phyloP scores from a whole-genome alignment of 768 basidiomycete genomes.

The Suillus weaverae region DNA sequence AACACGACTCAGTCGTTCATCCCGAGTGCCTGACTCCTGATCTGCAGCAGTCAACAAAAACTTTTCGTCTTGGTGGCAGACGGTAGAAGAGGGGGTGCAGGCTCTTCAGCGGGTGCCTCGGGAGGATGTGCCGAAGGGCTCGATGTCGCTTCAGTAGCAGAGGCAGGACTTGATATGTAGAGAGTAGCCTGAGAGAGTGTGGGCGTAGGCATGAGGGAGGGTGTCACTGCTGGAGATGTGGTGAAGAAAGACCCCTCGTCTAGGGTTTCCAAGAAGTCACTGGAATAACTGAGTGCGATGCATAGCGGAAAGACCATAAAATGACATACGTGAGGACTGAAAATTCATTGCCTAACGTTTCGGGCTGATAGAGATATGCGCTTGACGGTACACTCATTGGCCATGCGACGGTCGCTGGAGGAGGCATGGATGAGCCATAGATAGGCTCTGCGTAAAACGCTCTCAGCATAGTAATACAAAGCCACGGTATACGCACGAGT shows the following conservation, averaged over 20 bases:
- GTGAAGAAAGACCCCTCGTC: conserved; percentile 83
- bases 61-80: conserved; percentile 81
- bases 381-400: conserved; percentile 49
- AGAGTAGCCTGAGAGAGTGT: conserved; percentile 21
- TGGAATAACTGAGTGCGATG: conserved; percentile 26
- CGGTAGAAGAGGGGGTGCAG: conserved; percentile 57
- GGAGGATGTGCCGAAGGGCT: conserved; percentile 23
- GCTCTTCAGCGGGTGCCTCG: conserved; percentile 35
- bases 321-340: conserved; percentile 69
- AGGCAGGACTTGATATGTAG: conserved; percentile 17
- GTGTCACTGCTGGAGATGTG: conserved; percentile 51
- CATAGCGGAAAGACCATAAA: background rate
- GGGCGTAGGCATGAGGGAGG: conserved; percentile 47
- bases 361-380: conserved; percentile 67
- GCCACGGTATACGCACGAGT: conserved; percentile 19
- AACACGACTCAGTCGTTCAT: conserved; percentile 86
- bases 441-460: conserved; percentile 18
- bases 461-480: background rate
- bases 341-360: conserved; percentile 79
- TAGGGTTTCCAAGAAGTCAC: conserved; percentile 86
- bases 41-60: conserved; percentile 95
- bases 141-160: conserved; percentile 23
- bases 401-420: conserved; percentile 46
- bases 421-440: conserved; percentile 22
- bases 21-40: conserved; percentile 86